These are phyloP conservation scores for Fusarium equiseti DNA, from an alignment of 2,329 filamentous ascomycete genomes.

Conservation along the genomic window DNA sequence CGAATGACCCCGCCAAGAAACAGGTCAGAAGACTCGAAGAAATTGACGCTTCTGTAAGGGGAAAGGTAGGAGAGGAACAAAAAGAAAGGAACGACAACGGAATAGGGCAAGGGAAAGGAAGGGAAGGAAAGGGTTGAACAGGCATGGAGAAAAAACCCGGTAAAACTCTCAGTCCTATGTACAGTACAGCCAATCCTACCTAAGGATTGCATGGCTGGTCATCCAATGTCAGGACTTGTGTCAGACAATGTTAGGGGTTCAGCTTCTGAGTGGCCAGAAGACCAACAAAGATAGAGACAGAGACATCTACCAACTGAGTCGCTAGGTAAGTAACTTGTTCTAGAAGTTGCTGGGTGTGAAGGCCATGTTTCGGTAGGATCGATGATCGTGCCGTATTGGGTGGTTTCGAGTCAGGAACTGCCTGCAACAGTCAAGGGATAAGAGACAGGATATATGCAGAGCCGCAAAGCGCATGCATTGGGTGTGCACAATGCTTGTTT, in stretches of 20 bases:
- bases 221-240: neutral
- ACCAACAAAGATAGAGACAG: constrained; percentile 7
- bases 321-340: constrained; percentile 20
- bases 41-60: constrained; percentile 28
- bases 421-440: constrained; percentile 9
- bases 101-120: constrained; percentile 6
- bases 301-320: constrained; percentile 24
- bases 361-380: constrained; percentile 17
- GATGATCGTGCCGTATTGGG: constrained; percentile 33
- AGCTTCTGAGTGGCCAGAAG: constrained; percentile 7
- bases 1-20: constrained; percentile 35
- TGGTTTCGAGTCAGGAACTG: constrained; percentile 28
- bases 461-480: constrained; percentile 15
- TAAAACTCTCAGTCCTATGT: constrained; percentile 9
- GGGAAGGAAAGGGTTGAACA: constrained; percentile 5
- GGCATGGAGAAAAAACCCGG: constrained; percentile 5
- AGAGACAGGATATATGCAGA: constrained; percentile 21
- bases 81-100: constrained; percentile 1
- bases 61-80: constrained; percentile 11
- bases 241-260: constrained; percentile 20
- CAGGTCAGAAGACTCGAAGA: constrained; percentile 43
- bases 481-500: neutral
- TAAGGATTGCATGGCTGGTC: neutral
- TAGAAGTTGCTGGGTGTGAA: constrained; percentile 29
- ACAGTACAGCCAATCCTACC: constrained; percentile 16